Conservation (phyloP, 805 yeast genomes). For the Barnettozyma siamensis region DNA sequence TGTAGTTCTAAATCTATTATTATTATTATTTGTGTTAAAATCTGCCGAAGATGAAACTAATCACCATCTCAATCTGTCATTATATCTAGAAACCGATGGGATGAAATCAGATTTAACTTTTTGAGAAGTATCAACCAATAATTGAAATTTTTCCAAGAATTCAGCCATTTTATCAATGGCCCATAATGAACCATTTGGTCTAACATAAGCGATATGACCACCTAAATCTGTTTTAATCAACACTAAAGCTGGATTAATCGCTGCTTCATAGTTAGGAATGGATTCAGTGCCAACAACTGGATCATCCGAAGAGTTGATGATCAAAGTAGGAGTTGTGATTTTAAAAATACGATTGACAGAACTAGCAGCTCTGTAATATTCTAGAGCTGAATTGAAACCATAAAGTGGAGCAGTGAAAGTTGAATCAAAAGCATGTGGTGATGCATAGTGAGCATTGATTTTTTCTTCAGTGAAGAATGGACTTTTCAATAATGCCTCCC, state of each 20-base stretch:
- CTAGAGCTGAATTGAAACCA: slow-evolving; percentile 56
- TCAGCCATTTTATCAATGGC: slow-evolving; percentile 36
- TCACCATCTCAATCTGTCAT: slow-evolving; percentile 11
- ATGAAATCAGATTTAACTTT: slow-evolving; percentile 15
- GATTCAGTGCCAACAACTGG: slow-evolving; percentile 51
- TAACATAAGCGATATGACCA: slow-evolving; percentile 59
- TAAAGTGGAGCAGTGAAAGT: slow-evolving; percentile 53
- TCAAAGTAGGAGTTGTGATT: slow-evolving; percentile 55
- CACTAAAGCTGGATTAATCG: slow-evolving; percentile 51
- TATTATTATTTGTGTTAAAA: too few species aligned
- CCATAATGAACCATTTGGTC: slow-evolving; percentile 43
- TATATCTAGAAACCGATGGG: slow-evolving; percentile 14
- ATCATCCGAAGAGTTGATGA: slow-evolving; percentile 61
- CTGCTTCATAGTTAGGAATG: slow-evolving; percentile 45
- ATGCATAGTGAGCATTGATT: slow-evolving; percentile 32
- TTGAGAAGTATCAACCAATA: slow-evolving; percentile 23
- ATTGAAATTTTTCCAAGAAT: slow-evolving; percentile 35
- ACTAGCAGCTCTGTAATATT: slow-evolving; percentile 62
- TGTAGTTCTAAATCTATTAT: too few species aligned
- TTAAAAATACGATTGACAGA: slow-evolving; percentile 51
- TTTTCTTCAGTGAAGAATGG: slow-evolving; percentile 30
- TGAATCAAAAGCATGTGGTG: slow-evolving; percentile 54
- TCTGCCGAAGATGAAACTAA: too few species aligned
- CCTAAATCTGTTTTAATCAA: slow-evolving; percentile 59
- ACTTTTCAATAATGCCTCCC: slow-evolving; percentile 28